These are phyloP conservation scores for Apiospora marii DNA, from an alignment of 2,329 filamentous ascomycete genomes.

Conservation along the genomic window DNA sequence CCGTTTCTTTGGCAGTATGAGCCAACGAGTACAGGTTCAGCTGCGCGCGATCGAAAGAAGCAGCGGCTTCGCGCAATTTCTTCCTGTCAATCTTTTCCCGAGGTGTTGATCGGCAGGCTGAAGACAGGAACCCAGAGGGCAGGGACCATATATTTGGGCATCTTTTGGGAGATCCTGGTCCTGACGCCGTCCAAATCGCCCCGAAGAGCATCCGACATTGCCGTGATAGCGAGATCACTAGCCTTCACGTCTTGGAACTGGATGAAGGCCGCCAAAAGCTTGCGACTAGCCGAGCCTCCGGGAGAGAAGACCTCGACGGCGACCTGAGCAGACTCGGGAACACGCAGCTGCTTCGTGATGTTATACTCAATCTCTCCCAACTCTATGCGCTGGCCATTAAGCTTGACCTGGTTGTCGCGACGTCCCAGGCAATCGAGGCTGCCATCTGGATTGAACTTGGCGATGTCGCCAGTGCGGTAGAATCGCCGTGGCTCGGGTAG, in stretches of 20 bases:
- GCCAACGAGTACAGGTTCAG: background rate
- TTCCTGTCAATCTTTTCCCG: constrained; percentile 19
- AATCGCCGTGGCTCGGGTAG: constrained; percentile 25
- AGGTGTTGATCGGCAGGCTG: constrained; percentile 16
- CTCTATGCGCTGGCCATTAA: constrained; percentile 26
- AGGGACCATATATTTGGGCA: constrained; percentile 28
- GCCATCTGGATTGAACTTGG: constrained; percentile 26
- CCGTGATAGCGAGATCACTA: constrained; percentile 35
- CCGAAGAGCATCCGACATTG: background rate
- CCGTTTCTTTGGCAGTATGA: background rate
- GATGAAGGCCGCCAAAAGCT: constrained; percentile 53
- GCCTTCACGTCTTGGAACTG: constrained; percentile 35
- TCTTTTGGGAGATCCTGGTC: background rate
- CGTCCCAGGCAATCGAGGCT: constrained; percentile 24
- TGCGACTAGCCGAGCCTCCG: background rate
- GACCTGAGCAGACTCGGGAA: background rate
- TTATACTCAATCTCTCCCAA: constrained; percentile 28
- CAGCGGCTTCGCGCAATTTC: background rate
- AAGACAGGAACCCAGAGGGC: constrained; percentile 15
- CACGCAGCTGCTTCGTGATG: background rate
- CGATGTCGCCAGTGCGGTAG: constrained; percentile 26
- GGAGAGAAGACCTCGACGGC: constrained; percentile 9
- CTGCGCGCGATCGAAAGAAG: background rate
- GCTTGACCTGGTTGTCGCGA: constrained; percentile 27
- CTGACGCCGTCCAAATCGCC: background rate